phyloP scores from a whole-genome alignment of 306 rosid genomes.

The Dalbergia cochinchinensis region DNA sequence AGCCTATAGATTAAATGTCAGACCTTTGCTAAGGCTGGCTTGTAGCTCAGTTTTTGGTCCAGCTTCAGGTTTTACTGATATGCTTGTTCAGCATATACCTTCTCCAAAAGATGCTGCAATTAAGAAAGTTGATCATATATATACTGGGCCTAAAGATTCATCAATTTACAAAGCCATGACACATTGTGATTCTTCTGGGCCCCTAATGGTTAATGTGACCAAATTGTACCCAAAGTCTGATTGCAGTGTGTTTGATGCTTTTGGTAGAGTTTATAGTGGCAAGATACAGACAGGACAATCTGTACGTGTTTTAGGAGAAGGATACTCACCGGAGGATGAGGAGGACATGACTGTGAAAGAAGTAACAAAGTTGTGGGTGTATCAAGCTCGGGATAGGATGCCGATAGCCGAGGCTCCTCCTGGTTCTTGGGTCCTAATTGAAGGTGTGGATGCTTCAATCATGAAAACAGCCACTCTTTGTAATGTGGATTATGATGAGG shows the following conservation, averaged over 20 bases:
- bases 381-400: conserved; percentile 96
- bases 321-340: conserved; percentile 97
- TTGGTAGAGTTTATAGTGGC: conserved; percentile 97
- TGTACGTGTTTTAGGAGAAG: conserved; percentile 95
- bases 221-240: conserved; percentile 96
- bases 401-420: conserved; percentile 96
- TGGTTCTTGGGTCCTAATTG: conserved; percentile 98
- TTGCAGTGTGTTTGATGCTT: conserved; percentile 98
- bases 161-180: conserved; percentile 83
- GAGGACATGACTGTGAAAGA: conserved; percentile 98
- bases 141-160: conserved; percentile 91
- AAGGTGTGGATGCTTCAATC: conserved; percentile 99
- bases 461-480: conserved; percentile 98
- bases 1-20: conserved; percentile 91
- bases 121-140: conserved; percentile 88
- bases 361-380: conserved; percentile 95
- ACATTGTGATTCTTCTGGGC: conserved; percentile 86
- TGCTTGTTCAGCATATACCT: conserved; percentile 96
- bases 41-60: conserved; percentile 96
- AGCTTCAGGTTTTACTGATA: conserved; percentile 91
- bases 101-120: conserved; percentile 87
- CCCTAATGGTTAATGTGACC: conserved; percentile 92
- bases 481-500: conserved; percentile 82
- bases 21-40: conserved; percentile 94
- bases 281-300: conserved; percentile 94